These are phyloP conservation scores for Abrus pulchellus DNA, from an alignment of 306 rosid genomes.

Conservation along the genomic window DNA sequence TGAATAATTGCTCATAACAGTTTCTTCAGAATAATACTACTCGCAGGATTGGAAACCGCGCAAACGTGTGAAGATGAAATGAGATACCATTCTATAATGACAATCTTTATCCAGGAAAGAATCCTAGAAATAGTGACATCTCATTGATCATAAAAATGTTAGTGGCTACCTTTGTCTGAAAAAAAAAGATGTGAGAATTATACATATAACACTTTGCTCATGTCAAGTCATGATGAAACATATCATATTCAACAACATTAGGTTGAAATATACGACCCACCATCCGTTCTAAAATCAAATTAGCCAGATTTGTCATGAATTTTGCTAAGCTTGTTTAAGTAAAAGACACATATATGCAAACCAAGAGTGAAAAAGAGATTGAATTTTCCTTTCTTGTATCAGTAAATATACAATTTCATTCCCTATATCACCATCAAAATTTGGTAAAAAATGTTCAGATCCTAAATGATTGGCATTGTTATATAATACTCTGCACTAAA, in stretches of 20 bases:
- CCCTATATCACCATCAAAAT: conserved; percentile 8
- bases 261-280: neutral
- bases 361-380: neutral
- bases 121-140: conserved; percentile 26
- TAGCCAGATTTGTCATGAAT: neutral
- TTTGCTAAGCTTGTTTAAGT: neutral
- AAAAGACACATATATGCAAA: neutral
- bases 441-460: conserved; percentile 33
- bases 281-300: neutral
- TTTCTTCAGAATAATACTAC: neutral
- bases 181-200: neutral
- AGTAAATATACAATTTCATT: conserved; percentile 24
- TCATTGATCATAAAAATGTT: conserved; percentile 28
- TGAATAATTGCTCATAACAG: conserved; percentile 26
- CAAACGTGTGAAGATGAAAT: conserved; percentile 11
- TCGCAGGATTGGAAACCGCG: neutral
- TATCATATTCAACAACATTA: conserved; percentile 3
- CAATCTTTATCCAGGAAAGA: conserved; percentile 12
- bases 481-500: conserved; percentile 34
- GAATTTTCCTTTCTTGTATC: conserved; percentile 11
- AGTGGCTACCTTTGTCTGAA: conserved; percentile 12
- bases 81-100: conserved; percentile 8
- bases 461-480: conserved; percentile 31
- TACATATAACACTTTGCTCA: neutral
- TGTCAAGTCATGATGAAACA: conserved; percentile 3